Conservation (phyloP, 495 filamentous ascomycete genomes). For the Penicillium ochrochloron region DNA sequence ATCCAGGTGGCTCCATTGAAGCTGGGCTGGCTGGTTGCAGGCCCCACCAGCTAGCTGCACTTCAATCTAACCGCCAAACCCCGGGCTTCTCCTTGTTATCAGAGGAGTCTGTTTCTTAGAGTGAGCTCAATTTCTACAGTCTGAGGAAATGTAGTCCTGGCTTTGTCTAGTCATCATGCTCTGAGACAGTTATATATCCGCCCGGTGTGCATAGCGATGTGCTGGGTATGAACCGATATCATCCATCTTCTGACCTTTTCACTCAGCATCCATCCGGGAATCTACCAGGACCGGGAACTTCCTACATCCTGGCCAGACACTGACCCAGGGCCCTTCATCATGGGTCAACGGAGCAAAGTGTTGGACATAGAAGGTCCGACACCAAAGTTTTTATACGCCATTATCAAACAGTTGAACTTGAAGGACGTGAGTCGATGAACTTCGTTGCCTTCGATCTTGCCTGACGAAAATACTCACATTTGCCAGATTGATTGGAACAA, state of each 20-base stretch:
- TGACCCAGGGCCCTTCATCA: conserved; percentile 13
- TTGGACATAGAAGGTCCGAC: conserved; percentile 54
- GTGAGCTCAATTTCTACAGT: neutral
- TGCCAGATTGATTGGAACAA: conserved; percentile 74
- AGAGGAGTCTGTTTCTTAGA: neutral
- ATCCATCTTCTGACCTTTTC: neutral
- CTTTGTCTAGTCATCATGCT: neutral
- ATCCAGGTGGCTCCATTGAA: neutral
- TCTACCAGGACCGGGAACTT: neutral
- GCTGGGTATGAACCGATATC: neutral
- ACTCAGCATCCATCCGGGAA: neutral
- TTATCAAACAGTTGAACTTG: conserved; percentile 74
- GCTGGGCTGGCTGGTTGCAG: neutral
- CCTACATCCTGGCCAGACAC: neutral
- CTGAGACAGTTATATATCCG: neutral
- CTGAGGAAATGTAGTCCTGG: neutral
- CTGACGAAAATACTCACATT: neutral
- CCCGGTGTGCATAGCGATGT: neutral
- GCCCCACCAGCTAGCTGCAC: neutral
- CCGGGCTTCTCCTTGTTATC: neutral
- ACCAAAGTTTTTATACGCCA: conserved; percentile 70
- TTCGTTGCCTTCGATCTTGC: neutral
- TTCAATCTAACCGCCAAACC: neutral
- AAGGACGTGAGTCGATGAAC: conserved; percentile 60
- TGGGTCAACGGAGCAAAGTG: conserved; percentile 46